phyloP scores from a whole-genome alignment of 163 green algal genomes.

The Chlorella variabilis region DNA sequence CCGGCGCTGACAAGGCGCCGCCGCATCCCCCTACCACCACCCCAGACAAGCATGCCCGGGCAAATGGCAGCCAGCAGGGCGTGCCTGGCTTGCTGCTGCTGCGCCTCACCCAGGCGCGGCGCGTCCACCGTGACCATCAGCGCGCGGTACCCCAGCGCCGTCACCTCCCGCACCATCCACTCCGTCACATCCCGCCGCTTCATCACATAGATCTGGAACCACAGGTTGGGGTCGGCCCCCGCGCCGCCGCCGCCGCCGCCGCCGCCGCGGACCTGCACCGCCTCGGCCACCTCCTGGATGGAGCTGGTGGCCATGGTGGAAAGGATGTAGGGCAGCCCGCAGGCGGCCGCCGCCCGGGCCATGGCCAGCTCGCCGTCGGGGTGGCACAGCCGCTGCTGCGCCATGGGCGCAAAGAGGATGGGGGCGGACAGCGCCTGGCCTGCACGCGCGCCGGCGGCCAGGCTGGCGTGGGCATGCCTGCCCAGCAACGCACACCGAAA shows the following conservation, averaged over 20 bases:
- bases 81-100: no score
- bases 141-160: slow-evolving; percentile 83
- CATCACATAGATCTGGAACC: slow-evolving; percentile 88
- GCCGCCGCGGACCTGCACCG: not conserved
- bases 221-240: slow-evolving; percentile 50
- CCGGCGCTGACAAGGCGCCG: no score
- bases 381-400: slow-evolving; percentile 90
- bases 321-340: slow-evolving; percentile 78
- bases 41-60: no score
- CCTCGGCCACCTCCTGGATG: slow-evolving; percentile 45
- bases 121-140: slow-evolving; percentile 94
- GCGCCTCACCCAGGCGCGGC: slow-evolving; percentile 65
- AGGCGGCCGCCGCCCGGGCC: slow-evolving; percentile 61
- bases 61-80: no score
- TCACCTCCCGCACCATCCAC: slow-evolving; percentile 72
- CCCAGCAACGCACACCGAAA: no score
- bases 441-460: not conserved
- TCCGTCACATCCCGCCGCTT: slow-evolving; percentile 33
- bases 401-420: slow-evolving; percentile 92
- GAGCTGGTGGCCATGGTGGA: slow-evolving; percentile 88
- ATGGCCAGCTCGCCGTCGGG: slow-evolving; percentile 80
- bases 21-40: no score
- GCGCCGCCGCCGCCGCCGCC: slow-evolving; percentile 1
- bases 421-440: slow-evolving; percentile 57
- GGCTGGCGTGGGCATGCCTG: no score